These are phyloP conservation scores for Guyanaporus albipodus DNA, from an alignment of 768 basidiomycete species.

Conservation along the genomic window DNA sequence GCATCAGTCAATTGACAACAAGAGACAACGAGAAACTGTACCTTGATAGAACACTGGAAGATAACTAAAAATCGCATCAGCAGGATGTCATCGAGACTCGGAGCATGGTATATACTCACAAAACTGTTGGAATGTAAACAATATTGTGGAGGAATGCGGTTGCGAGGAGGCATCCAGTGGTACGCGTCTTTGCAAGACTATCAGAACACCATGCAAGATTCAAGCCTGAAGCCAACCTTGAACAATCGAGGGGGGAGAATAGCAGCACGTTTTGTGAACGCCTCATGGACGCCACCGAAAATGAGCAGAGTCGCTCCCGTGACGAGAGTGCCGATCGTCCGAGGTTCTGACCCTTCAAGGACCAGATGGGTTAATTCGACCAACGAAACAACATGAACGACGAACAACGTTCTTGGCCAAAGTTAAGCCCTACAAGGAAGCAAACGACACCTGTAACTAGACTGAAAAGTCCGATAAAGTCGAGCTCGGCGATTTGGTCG, in stretches of 20 bases:
- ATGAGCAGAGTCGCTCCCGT: constrained; percentile 53
- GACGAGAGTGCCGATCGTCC: constrained; percentile 54
- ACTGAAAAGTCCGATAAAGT: constrained; percentile 61
- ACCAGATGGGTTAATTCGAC: not conserved
- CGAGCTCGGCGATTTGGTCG: constrained; percentile 59
- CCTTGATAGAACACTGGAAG: constrained; percentile 72
- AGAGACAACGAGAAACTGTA: not conserved
- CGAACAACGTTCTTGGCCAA: constrained; percentile 61
- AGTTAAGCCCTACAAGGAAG: constrained; percentile 67
- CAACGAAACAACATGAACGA: constrained; percentile 1
- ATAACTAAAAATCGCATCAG: constrained; percentile 35
- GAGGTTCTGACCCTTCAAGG: constrained; percentile 48
- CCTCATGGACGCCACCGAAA: constrained; percentile 51
- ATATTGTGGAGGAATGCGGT: constrained; percentile 58
- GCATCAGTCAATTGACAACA: not conserved
- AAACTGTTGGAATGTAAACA: constrained; percentile 49
- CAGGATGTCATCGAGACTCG: not conserved
- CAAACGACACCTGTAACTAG: constrained; percentile 64
- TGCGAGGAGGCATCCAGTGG: constrained; percentile 56
- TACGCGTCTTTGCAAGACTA: constrained; percentile 50
- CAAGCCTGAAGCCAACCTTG: constrained; percentile 38
- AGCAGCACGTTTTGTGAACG: constrained; percentile 56
- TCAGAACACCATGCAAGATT: not conserved
- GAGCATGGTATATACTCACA: constrained; percentile 6
- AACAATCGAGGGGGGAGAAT: constrained; percentile 77